Base-by-base conservation (phyloP, 202 grass and related monocot species). In the Dendrocalamus latiflorus region DNA sequence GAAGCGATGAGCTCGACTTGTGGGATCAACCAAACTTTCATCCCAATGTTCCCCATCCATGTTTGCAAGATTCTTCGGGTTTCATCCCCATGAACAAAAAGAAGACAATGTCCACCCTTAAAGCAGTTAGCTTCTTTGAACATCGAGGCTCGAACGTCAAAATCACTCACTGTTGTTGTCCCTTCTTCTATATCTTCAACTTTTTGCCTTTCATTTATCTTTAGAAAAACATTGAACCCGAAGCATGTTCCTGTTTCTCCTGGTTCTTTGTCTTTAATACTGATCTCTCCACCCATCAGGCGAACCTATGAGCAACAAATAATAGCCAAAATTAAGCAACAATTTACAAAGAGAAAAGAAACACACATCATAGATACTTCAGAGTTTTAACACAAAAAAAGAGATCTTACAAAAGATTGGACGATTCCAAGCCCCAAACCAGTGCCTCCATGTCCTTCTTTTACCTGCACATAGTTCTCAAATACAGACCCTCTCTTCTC, bases 371-470 rank as follows among this genome's bases (percentile, higher is more conserved):
- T 6, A 36, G 8, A 30, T 6, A 36, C 63, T 36, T 6, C 18
- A 22, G 48, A 47, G 18, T 12, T 37, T 22, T 41, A 20, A 7
- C 6, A 68, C 10, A 59, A 12, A 9, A 50, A 79, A 79, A 1
- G 0, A 42, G 6, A 1, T 0, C 89, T 87, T 66, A 98, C 95
- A 72, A 84, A 95, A 21, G 95, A 96, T 81, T 93, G 92, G 37
- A 91, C 95, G n/a, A 98, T 98, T 39, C 95, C 92, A 57, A 98
- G 89, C 22, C 95, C 95, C 54, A 98, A 86, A 25, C 92, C 95
- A 9, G 92, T 91, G 85, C 95, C 92, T 67, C 90, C 90, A 37
- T 90, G 85, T 9, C 87, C 88, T 66, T 93, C 85, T 4, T n/a
- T n/a, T n/a, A 98, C 95, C 49, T 94, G 95, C 38, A 94, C 88